These are phyloP conservation scores for Cytospora leucostoma DNA, from an alignment of 2,329 filamentous ascomycete genomes.

Conservation along the genomic window DNA sequence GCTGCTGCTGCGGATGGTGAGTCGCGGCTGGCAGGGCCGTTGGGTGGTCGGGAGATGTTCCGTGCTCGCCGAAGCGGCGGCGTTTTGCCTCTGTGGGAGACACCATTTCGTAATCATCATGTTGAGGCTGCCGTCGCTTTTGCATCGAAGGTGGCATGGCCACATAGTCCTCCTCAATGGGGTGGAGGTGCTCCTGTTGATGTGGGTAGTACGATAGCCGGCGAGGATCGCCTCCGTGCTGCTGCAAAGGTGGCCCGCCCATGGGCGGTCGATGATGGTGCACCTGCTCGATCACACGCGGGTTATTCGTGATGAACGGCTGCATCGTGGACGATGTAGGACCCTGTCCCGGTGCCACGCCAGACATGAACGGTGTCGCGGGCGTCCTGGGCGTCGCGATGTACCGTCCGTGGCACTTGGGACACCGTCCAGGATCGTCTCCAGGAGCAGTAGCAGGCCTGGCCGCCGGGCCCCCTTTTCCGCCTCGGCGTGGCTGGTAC, in stretches of 20 bases:
- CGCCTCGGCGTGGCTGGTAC: slow-evolving; percentile 80
- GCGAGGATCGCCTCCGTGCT: slow-evolving; percentile 37
- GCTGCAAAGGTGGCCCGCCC: slow-evolving; percentile 15
- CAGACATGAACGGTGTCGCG: slow-evolving; percentile 45
- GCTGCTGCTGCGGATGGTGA: slow-evolving; percentile 16
- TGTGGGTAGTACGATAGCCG: slow-evolving; percentile 21
- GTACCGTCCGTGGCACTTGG: slow-evolving; percentile 70
- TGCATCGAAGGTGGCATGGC: slow-evolving; percentile 13
- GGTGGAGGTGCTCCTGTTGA: slow-evolving; percentile 21
- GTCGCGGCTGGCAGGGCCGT: slow-evolving; percentile 3
- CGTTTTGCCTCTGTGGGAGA: slow-evolving; percentile 41
- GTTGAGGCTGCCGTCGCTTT: slow-evolving; percentile 15
- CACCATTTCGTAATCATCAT: slow-evolving; percentile 34
- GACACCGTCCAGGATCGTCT: slow-evolving; percentile 61
- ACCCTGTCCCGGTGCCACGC: slow-evolving; percentile 8
- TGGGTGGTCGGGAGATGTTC: slow-evolving; percentile 29
- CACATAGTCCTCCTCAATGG: slow-evolving; percentile 24
- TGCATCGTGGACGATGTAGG: slow-evolving; percentile 25
- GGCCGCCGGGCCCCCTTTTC: slow-evolving; percentile 36
- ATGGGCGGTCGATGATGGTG: slow-evolving; percentile 36
- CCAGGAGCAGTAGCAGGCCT: slow-evolving; percentile 40
- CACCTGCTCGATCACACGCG: slow-evolving; percentile 35
- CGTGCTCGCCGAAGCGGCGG: slow-evolving; percentile 37
- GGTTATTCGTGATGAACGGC: slow-evolving; percentile 32
- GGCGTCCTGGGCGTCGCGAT: slow-evolving; percentile 65